Base-by-base conservation (phyloP, 495 filamentous ascomycete genomes). In the Pseudevernia furfuracea region DNA sequence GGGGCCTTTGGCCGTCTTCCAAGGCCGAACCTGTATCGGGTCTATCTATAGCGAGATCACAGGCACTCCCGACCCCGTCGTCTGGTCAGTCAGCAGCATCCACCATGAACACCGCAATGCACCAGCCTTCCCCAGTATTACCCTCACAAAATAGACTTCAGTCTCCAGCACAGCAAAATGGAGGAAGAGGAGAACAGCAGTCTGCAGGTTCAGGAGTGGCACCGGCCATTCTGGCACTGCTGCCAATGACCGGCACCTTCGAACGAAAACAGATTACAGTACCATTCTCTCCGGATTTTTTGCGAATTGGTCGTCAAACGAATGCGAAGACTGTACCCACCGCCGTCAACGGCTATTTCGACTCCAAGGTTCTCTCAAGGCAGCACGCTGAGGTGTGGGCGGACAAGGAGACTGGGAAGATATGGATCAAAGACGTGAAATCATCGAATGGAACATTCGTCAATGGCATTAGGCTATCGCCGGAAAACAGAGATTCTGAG, bases 381-480 rank as follows among this genome's bases (percentile, higher is more conserved):
- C 92, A 96, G 74, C 94, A 98, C 76, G 94, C 94, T 21, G 94
- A 98, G 67, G 85, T 97, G 23, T 98, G 91, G 90, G 93, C 93
- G 30, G 92, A 97, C 59, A 82, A 86, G 62, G 52, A 55, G 52
- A 82, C 81, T 67, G 93, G 94, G 19, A 96, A 94, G 71, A 86
- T 98, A 60, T 97, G 87, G 85, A 97, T 98, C 69, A 86, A 91
- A 41, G 94, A 98, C 76, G 88, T 98, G 67, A 97, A 96, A 74
- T 97, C 94, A 6, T 97, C 94, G 4, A 98, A 98, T 70, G 94
- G 94, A 48, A 98, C 94, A 1, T 98, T 98, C 74, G 92, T 98
- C 60, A 98, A 97, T 65, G 91, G 90, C n/a, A 81, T 86, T 23
- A 85, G 94, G 32, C 73, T 98, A 58, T 97, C 94, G 12, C 88